Evolutionary conservation across 2,329 filamentous ascomycete species (phyloP).

Genomic region (Penicillium sclerotigenum): DNA sequence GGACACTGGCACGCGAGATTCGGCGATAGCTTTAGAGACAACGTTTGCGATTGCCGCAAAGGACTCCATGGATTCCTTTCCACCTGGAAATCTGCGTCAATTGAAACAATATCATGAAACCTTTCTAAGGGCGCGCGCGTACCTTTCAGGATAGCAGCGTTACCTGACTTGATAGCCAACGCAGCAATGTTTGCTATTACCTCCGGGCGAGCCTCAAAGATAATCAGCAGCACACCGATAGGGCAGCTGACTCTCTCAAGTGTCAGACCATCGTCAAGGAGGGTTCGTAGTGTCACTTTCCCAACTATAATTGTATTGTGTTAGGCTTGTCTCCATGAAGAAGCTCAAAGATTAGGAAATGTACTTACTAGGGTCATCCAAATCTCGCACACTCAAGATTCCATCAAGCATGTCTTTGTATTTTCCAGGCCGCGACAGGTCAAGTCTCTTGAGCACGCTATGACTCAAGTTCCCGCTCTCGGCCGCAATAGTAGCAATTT

Average conservation of each 20-base stretch:
- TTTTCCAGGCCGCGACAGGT: slow-evolving; percentile 82
- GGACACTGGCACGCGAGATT: slow-evolving; percentile 73
- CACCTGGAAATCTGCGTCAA: slow-evolving; percentile 53
- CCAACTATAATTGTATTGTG: slow-evolving; percentile 59
- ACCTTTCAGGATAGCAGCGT: slow-evolving; percentile 93
- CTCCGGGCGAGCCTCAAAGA: slow-evolving; percentile 95
- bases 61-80: slow-evolving; percentile 93
- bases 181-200: slow-evolving; percentile 98
- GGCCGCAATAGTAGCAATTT: slow-evolving; percentile 68
- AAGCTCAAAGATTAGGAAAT: background rate
- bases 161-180: slow-evolving; percentile 93
- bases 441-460: slow-evolving; percentile 82
- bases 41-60: slow-evolving; percentile 85
- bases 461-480: slow-evolving; percentile 71
- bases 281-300: slow-evolving; percentile 75
- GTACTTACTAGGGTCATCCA: slow-evolving; percentile 77
- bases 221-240: slow-evolving; percentile 95
- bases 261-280: slow-evolving; percentile 78
- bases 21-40: slow-evolving; percentile 72
- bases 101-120: background rate
- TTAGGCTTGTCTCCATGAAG: slow-evolving; percentile 10
- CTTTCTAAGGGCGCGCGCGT: background rate
- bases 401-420: slow-evolving; percentile 98
- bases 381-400: slow-evolving; percentile 78
- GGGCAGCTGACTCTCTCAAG: slow-evolving; percentile 89